Percentiles rank a stretch among this genome's conserved stretches.
Conservation (phyloP, 805 yeast genomes). For the Kazachstania viticola region DNA sequence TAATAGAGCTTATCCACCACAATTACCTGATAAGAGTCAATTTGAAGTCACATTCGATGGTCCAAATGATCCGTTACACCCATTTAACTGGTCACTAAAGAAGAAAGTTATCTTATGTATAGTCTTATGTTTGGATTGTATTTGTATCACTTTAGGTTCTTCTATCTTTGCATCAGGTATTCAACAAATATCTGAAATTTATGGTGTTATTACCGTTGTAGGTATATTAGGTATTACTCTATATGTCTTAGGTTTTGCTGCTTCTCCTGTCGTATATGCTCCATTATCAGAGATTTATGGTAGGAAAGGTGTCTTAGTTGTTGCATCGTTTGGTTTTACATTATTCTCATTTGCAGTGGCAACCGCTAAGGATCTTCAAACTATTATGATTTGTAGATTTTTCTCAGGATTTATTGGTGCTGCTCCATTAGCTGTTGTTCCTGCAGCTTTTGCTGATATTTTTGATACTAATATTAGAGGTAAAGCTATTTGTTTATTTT, state of each 20-base stretch:
- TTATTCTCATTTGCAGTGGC: constrained; percentile 65
- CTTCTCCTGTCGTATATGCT: constrained; percentile 87
- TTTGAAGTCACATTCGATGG: constrained; percentile 54
- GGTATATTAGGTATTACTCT: constrained; percentile 67
- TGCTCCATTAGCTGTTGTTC: constrained; percentile 75
- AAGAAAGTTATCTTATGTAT: constrained; percentile 29
- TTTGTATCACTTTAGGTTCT: constrained; percentile 48
- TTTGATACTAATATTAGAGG: constrained; percentile 60
- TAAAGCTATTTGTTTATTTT: constrained; percentile 57
- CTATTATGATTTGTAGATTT: constrained; percentile 66
- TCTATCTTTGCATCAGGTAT: constrained; percentile 65
- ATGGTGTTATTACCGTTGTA: constrained; percentile 53
- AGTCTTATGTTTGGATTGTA: constrained; percentile 31
- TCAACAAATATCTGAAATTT: constrained; percentile 36
- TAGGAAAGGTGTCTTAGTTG: constrained; percentile 47
- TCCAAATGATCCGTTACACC: constrained; percentile 42
- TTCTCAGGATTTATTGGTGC: constrained; percentile 77
- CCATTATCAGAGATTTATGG: constrained; percentile 76
- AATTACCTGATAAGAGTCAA: constrained; percentile 40
- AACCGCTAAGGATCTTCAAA: constrained; percentile 66
- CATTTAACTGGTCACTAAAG: constrained; percentile 40
- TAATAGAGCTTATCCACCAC: constrained; percentile 50
- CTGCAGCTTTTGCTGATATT: constrained; percentile 80
- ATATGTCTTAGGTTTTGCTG: constrained; percentile 86
- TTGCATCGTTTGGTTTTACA: constrained; percentile 45